phyloP scores from a whole-genome alignment of 2,329 filamentous ascomycete species.

The Graphilbum ipis-grandicollis region DNA sequence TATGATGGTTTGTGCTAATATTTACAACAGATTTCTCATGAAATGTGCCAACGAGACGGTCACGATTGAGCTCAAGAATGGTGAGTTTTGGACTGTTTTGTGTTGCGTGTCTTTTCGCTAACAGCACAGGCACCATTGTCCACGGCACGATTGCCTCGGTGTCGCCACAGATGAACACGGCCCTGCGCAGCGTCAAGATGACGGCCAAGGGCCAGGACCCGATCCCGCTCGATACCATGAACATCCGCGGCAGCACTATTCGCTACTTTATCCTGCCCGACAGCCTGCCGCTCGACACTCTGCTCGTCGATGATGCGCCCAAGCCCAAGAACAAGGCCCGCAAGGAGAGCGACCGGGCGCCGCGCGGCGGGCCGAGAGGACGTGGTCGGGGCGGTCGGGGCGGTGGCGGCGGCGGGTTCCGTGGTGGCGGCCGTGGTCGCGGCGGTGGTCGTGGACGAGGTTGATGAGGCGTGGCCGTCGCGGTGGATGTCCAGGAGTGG shows the following conservation, averaged over 20 bases:
- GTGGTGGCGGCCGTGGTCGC: slow-evolving; percentile 3
- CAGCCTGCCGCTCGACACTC: slow-evolving; percentile 82
- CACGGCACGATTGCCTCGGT: slow-evolving; percentile 95
- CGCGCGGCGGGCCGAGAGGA: slow-evolving; percentile 14
- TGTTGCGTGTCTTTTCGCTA: too few relatives aligned
- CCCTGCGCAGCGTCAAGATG: slow-evolving; percentile 92
- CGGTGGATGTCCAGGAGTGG: neutral
- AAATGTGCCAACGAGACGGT: slow-evolving; percentile 98
- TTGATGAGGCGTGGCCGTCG: neutral
- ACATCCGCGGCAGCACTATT: slow-evolving; percentile 89
- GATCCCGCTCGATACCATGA: slow-evolving; percentile 83
- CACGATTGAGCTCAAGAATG: slow-evolving; percentile 96
- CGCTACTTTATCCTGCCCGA: slow-evolving; percentile 95
- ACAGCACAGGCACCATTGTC: slow-evolving; percentile 63
- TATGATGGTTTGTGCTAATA: too few relatives aligned
- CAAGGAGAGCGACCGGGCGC: slow-evolving; percentile 60
- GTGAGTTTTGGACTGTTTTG: too few relatives aligned
- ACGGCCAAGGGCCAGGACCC: slow-evolving; percentile 76
- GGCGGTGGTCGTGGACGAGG: slow-evolving; percentile 7
- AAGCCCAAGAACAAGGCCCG: slow-evolving; percentile 99
- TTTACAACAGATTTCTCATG: slow-evolving; percentile 70
- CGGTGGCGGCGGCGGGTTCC: slow-evolving; percentile 6
- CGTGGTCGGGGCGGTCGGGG: slow-evolving; percentile 16
- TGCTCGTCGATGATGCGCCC: slow-evolving; percentile 88
- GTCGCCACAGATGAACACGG: slow-evolving; percentile 96